These are phyloP conservation scores for Aotearoamyces nothofagi DNA, from an alignment of 2,329 filamentous ascomycete genomes.

Conservation along the genomic window DNA sequence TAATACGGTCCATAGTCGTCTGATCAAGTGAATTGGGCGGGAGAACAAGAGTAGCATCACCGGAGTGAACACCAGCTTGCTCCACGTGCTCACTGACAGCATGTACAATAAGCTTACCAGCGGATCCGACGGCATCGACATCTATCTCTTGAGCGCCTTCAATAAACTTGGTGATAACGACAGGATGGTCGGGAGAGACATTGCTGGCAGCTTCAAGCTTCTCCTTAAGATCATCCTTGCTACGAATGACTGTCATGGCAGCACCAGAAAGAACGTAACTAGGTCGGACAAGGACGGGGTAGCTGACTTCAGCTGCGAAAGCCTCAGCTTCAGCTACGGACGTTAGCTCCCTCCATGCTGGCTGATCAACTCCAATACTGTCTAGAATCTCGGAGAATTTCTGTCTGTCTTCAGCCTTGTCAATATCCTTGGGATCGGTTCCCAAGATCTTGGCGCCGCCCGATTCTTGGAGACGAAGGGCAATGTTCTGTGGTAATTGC, in stretches of 20 bases:
- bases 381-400: conserved; percentile 98
- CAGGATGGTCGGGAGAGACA: conserved; percentile 91
- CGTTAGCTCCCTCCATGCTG: conserved; percentile 93
- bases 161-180: conserved; percentile 97
- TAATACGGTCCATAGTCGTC: conserved; percentile 67
- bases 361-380: conserved; percentile 92
- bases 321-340: conserved; percentile 76
- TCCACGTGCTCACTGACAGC: conserved; percentile 94
- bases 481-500: conserved; percentile 95
- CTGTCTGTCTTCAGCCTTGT: conserved; percentile 94
- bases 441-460: conserved; percentile 84
- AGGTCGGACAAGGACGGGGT: conserved; percentile 89
- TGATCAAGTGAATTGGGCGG: conserved; percentile 72
- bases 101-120: conserved; percentile 78
- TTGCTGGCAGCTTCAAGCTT: conserved; percentile 83
- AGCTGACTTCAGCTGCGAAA: conserved; percentile 74
- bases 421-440: conserved; percentile 85
- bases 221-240: conserved; percentile 77
- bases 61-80: conserved; percentile 94
- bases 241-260: conserved; percentile 94
- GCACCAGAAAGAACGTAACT: conserved; percentile 94
- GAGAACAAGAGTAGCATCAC: conserved; percentile 87
- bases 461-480: conserved; percentile 79
- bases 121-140: conserved; percentile 78
- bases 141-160: conserved; percentile 95